Percentiles rank a stretch among this genome's conserved stretches.
Conservation (phyloP, 345 rosid genomes). For the Arabidopsis arenosa region DNA sequence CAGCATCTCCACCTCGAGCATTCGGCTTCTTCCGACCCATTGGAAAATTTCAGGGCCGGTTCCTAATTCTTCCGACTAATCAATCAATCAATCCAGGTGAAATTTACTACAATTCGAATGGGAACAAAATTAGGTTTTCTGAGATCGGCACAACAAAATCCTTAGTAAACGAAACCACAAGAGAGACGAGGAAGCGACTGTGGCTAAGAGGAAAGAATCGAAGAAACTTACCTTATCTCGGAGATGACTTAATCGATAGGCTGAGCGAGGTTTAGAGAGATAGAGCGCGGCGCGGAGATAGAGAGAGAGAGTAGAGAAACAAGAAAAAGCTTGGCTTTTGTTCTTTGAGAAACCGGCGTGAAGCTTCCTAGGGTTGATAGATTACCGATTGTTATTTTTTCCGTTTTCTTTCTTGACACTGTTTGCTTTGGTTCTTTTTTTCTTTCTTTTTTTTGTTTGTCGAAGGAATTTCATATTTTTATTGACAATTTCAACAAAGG, state of each 20-base stretch:
- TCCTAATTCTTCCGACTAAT: constrained; percentile 11
- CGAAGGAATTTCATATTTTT: too few relatives aligned
- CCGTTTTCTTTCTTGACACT: too few relatives aligned
- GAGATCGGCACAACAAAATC: constrained; percentile 19
- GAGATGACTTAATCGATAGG: neutral
- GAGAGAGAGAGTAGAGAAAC: neutral
- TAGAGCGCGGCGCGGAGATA: constrained; percentile 32
- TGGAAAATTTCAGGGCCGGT: neutral
- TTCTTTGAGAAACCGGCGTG: constrained; percentile 26
- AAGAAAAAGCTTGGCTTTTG: neutral
- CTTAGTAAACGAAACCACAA: neutral
- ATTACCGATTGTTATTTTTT: neutral
- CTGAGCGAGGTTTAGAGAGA: constrained; percentile 1
- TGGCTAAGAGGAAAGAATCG: constrained; percentile 23
- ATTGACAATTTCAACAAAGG: too few relatives aligned
- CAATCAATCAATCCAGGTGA: constrained; percentile 21
- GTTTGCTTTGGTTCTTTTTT: too few relatives aligned
- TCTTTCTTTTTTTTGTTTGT: too few relatives aligned
- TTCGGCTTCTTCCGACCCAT: constrained; percentile 84
- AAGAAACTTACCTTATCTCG: constrained; percentile 19
- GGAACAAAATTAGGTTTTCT: neutral
- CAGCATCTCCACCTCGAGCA: constrained; percentile 66
- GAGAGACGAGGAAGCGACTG: constrained; percentile 3
- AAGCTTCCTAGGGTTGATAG: constrained; percentile 33
- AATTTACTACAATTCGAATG: constrained; percentile 5